These are phyloP conservation scores for Phytophthora megakarya DNA, from an alignment of 352 stramenopile species.

Conservation along the genomic window DNA sequence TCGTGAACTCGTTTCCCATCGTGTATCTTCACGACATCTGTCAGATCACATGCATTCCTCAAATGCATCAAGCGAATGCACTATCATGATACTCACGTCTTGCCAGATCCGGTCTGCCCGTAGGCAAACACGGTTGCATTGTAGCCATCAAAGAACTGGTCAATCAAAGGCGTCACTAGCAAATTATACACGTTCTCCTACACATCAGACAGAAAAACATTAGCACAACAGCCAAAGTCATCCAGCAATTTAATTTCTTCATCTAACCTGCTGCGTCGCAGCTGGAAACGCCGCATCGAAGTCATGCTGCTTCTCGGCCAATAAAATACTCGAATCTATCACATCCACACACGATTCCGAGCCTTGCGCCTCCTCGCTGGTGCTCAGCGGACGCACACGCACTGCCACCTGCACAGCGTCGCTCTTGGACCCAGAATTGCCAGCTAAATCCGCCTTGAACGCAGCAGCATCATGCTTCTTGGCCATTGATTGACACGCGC, in stretches of 20 bases:
- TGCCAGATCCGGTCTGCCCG: conserved; percentile 92
- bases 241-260: not conserved
- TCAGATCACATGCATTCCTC: not conserved
- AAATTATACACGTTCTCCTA: conserved; percentile 60
- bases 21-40: conserved; percentile 86
- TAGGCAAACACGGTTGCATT: conserved; percentile 96
- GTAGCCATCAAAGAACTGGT: conserved; percentile 93
- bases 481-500: not conserved
- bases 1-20: conserved; percentile 90
- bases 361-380: conserved; percentile 30
- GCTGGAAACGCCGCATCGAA: conserved; percentile 83
- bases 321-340: conserved; percentile 24
- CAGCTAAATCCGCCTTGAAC: too few species aligned
- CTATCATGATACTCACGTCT: conserved; percentile 69
- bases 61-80: not conserved
- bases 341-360: conserved; percentile 38
- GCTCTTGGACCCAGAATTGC: not conserved
- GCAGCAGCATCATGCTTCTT: not conserved
- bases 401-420: conserved; percentile 39
- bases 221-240: not conserved
- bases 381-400: conserved; percentile 43
- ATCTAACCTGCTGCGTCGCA: conserved; percentile 28
- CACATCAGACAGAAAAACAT: not conserved
- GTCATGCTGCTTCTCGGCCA: conserved; percentile 58
- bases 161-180: conserved; percentile 65